phyloP scores from a whole-genome alignment of 2,329 filamentous ascomycete genomes.

The Truncatella angustata region DNA sequence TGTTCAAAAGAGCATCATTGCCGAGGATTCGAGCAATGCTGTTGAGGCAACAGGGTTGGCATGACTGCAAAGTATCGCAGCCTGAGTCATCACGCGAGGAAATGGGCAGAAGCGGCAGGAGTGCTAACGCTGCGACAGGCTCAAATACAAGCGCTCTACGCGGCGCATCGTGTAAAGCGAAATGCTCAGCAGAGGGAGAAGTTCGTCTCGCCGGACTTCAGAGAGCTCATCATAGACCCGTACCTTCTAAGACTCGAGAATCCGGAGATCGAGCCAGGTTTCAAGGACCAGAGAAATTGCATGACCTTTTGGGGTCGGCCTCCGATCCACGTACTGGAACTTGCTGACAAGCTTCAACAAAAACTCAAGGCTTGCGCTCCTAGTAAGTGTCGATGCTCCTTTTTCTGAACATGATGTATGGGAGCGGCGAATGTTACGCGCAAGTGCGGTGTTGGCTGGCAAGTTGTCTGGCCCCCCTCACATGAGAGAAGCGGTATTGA shows the following conservation, averaged over 20 bases:
- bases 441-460: neutral
- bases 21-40: no score
- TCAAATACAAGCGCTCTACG: constrained; percentile 71
- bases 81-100: no score
- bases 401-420: no score
- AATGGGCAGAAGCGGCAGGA: no score
- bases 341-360: constrained; percentile 69
- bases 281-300: constrained; percentile 74
- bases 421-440: no score
- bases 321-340: constrained; percentile 64
- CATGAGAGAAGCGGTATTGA: no score
- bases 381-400: constrained; percentile 49
- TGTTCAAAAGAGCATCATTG: no score
- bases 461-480: no score
- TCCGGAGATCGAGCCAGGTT: constrained; percentile 63
- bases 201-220: constrained; percentile 67
- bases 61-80: no score
- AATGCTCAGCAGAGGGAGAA: constrained; percentile 74
- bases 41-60: no score
- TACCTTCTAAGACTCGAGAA: constrained; percentile 70
- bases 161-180: constrained; percentile 69
- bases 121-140: constrained; percentile 39
- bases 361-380: constrained; percentile 64
- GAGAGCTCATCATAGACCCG: constrained; percentile 72
- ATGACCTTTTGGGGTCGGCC: constrained; percentile 88